Evolutionary conservation across 352 stramenopile genomes (phyloP).

Genomic region (Elongisporangium anandrum): DNA sequence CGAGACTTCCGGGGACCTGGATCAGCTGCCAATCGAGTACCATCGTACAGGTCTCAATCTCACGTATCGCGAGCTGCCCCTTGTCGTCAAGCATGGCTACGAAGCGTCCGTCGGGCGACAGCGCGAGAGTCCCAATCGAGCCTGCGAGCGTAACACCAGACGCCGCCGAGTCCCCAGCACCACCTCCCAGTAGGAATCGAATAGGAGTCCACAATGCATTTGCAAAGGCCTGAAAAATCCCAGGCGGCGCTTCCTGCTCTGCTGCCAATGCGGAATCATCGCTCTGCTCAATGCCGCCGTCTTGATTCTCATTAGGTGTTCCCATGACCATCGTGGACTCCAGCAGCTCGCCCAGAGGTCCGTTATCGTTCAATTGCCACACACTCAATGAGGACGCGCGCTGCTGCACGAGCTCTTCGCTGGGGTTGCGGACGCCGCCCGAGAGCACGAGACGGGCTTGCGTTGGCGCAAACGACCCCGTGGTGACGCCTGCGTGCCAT

Average conservation of each 20-base stretch:
- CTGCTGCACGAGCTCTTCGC: conserved; percentile 35
- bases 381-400: conserved; percentile 62
- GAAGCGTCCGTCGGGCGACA: conserved; percentile 45
- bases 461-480: conserved; percentile 30
- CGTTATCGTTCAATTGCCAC: conserved; percentile 39
- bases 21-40: conserved; percentile 50
- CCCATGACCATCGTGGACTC: conserved; percentile 68
- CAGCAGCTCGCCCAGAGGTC: conserved; percentile 46
- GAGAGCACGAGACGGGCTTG: conserved; percentile 45
- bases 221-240: background rate
- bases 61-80: conserved; percentile 38
- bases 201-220: conserved; percentile 21
- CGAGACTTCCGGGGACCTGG: conserved; percentile 1
- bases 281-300: background rate
- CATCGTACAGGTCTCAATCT: conserved; percentile 60
- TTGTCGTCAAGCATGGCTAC: conserved; percentile 50
- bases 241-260: conserved; percentile 1
- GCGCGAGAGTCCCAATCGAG: conserved; percentile 34
- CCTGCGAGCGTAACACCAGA: conserved; percentile 11
- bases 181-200: conserved; percentile 32
- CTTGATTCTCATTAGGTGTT: conserved; percentile 3
- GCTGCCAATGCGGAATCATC: background rate
- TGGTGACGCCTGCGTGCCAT: conserved; percentile 54
- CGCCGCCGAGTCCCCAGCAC: conserved; percentile 5
- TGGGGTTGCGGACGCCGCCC: conserved; percentile 51